Percentiles rank a stretch among this genome's conserved stretches.
phyloP scores from a whole-genome alignment of 2,329 filamentous ascomycete species.

The Sclerotinia spermophila region DNA sequence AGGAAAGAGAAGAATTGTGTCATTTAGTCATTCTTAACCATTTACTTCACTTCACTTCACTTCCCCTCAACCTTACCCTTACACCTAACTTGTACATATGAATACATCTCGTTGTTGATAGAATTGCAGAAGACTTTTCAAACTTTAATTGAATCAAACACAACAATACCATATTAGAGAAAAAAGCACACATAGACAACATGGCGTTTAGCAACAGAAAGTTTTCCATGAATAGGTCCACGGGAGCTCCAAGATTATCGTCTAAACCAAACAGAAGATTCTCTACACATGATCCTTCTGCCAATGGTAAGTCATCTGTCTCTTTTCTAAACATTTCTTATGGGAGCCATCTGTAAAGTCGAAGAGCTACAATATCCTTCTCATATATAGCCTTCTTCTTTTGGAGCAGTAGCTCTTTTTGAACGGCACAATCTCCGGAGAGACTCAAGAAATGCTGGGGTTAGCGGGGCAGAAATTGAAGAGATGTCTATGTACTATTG shows the following conservation, averaged over 20 bases:
- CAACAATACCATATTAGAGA: background rate
- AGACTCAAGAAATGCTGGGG: background rate
- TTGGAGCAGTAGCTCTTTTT: background rate
- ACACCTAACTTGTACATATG: background rate
- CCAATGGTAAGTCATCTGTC: conserved; percentile 47
- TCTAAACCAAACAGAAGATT: conserved; percentile 47
- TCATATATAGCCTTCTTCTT: background rate
- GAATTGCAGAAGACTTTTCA: background rate
- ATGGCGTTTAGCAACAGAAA: conserved; percentile 53
- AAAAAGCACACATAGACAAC: conserved; percentile 14
- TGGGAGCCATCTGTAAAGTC: background rate
- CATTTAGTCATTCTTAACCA: background rate
- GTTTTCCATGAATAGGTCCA: conserved; percentile 65
- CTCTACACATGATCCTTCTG: conserved; percentile 54
- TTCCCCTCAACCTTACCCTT: conserved; percentile 2
- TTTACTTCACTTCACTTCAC: conserved; percentile 16
- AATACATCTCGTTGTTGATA: background rate
- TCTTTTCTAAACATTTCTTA: background rate
- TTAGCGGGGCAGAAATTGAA: background rate
- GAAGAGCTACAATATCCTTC: background rate
- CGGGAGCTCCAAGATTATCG: conserved; percentile 54
- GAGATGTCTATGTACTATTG: background rate
- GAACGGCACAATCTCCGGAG: background rate
- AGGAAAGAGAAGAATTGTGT: background rate
- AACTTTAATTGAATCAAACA: background rate